Conservation (phyloP, 768 basidiomycete species). For the Hirschioporus abietinus region DNA sequence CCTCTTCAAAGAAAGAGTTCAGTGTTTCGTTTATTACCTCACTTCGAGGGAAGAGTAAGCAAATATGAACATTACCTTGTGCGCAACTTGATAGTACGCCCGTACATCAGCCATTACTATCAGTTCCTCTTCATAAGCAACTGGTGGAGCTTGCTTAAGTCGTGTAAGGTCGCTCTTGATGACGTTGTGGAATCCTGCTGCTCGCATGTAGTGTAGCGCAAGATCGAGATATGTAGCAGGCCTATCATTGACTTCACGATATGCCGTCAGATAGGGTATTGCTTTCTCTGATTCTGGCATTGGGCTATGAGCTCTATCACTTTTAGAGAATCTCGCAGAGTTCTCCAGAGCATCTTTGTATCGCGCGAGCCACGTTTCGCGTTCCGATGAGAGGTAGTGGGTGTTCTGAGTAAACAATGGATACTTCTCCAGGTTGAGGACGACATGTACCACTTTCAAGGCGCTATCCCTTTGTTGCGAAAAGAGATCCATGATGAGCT, state of each 20-base stretch:
- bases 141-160: slow-evolving; percentile 23
- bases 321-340: neutral
- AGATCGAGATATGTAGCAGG: neutral
- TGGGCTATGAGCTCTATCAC: neutral
- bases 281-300: neutral
- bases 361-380: slow-evolving; percentile 17
- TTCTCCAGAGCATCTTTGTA: slow-evolving; percentile 12
- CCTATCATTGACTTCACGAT: neutral
- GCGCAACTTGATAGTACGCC: slow-evolving; percentile 52
- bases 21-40: too few relatives aligned
- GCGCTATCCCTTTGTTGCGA: slow-evolving; percentile 23
- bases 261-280: neutral
- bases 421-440: slow-evolving; percentile 32
- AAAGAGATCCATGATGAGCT: slow-evolving; percentile 23
- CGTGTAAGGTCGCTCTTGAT: slow-evolving; percentile 27
- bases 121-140: slow-evolving; percentile 40
- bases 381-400: slow-evolving; percentile 17
- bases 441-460: slow-evolving; percentile 23
- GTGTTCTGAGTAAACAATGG: slow-evolving; percentile 36
- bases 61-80: slow-evolving; percentile 33
- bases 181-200: slow-evolving; percentile 20
- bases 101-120: slow-evolving; percentile 48
- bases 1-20: slow-evolving; percentile 31
- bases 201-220: neutral
- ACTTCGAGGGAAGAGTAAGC: too few relatives aligned